Percentiles rank a stretch among this genome's conserved stretches.
Conservation (phyloP, 2,329 filamentous ascomycete species). For the Apiospora aurea region DNA sequence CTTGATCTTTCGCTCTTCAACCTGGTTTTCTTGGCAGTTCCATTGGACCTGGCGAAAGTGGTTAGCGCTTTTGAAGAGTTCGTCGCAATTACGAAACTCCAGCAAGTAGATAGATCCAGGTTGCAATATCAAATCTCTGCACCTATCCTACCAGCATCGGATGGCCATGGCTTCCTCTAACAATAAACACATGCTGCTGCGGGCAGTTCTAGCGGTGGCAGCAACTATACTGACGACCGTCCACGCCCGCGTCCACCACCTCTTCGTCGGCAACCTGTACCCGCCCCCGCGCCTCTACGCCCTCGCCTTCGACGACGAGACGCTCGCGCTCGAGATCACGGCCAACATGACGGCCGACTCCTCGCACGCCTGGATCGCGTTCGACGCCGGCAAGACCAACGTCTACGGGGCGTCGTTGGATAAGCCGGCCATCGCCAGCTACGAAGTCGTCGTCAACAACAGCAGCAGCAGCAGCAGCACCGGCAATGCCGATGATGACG, state of each 20-base stretch:
- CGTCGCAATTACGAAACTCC: too few relatives aligned
- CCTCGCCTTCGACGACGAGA: conserved; percentile 26
- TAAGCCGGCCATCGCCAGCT: background rate
- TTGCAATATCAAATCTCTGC: too few relatives aligned
- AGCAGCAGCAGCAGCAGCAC: too few relatives aligned
- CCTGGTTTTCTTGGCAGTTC: too few relatives aligned
- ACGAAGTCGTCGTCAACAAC: background rate
- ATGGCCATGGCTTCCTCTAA: too few relatives aligned
- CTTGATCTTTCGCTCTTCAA: too few relatives aligned
- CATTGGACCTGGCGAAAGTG: too few relatives aligned
- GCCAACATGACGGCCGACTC: conserved; percentile 49
- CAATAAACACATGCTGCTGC: background rate
- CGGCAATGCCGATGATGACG: background rate
- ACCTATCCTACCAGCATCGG: too few relatives aligned
- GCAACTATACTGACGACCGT: too few relatives aligned
- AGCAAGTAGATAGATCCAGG: too few relatives aligned
- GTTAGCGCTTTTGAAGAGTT: too few relatives aligned
- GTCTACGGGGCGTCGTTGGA: conserved; percentile 8
- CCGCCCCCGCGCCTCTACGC: conserved; percentile 69
- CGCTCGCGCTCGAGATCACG: conserved; percentile 39
- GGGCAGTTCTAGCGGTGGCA: background rate
- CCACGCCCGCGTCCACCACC: conserved; percentile 55
- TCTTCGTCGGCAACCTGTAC: conserved; percentile 73
- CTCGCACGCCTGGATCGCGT: conserved; percentile 32
- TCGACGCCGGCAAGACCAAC: conserved; percentile 27